Percentiles rank a stretch among this genome's conserved stretches.
These are phyloP conservation scores for Thelonectria olida DNA, from an alignment of 2,329 filamentous ascomycete genomes.

Conservation along the genomic window DNA sequence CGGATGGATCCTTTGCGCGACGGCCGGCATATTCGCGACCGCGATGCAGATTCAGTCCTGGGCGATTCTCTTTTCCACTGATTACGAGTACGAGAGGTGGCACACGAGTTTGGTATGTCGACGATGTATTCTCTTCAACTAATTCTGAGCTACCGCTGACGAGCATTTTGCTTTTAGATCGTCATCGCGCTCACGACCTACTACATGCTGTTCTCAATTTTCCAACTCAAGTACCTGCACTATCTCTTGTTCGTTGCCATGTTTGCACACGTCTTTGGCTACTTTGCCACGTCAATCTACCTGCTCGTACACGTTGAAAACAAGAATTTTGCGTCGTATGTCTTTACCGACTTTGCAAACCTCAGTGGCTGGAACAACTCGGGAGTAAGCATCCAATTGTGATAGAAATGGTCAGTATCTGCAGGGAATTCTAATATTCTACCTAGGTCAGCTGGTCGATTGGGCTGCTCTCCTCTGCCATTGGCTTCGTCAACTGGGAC, in stretches of 20 bases:
- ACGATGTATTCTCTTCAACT: no score
- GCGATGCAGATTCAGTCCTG: constrained; percentile 20
- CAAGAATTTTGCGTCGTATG: constrained; percentile 11
- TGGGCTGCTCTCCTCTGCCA: constrained; percentile 1
- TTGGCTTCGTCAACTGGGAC: constrained; percentile 15
- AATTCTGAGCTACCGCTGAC: no score
- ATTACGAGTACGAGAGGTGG: constrained; percentile 14
- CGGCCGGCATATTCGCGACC: constrained; percentile 13
- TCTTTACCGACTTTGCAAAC: constrained; percentile 14
- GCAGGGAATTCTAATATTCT: background rate
- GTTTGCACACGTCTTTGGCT: constrained; percentile 7
- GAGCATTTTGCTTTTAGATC: background rate
- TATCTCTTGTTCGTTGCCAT: constrained; percentile 8
- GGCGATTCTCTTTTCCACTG: constrained; percentile 7
- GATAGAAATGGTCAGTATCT: background rate
- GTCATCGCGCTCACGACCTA: constrained; percentile 10
- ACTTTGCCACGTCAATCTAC: constrained; percentile 13
- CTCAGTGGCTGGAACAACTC: constrained; percentile 15
- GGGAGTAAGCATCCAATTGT: constrained; percentile 3
- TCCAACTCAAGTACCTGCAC: constrained; percentile 6
- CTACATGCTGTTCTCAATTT: constrained; percentile 10
- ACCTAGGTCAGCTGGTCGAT: constrained; percentile 11
- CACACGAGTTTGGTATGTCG: constrained; percentile 10
- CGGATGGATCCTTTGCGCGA: constrained; percentile 9
- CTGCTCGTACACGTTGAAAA: constrained; percentile 3